phyloP scores from a whole-genome alignment of 306 rosid species.

The Inga oerstediana region DNA sequence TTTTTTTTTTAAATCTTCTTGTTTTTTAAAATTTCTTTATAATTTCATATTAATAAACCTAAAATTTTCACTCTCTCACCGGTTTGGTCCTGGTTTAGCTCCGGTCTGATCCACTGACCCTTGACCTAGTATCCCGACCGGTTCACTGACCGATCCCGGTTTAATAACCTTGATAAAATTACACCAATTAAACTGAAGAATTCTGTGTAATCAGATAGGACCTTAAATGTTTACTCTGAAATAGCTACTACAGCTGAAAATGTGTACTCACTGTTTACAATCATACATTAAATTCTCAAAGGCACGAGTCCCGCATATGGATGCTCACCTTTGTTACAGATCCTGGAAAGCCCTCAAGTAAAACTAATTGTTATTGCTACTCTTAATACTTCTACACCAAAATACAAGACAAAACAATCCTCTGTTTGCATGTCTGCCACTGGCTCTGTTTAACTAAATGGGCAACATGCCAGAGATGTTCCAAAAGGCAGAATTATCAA shows the following conservation, averaged over 20 bases:
- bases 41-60: no score
- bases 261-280: no score
- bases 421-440: constrained; percentile 11
- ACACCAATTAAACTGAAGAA: constrained; percentile 8
- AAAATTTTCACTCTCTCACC: no score
- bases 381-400: constrained; percentile 35
- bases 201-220: constrained; percentile 12
- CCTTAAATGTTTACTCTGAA: no score
- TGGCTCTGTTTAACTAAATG: constrained; percentile 19
- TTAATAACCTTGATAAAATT: background rate
- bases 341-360: constrained; percentile 17
- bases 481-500: constrained; percentile 29
- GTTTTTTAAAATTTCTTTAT: no score
- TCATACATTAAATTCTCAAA: constrained; percentile 24
- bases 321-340: constrained; percentile 31
- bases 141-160: no score
- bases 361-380: constrained; percentile 21
- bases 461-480: constrained; percentile 12
- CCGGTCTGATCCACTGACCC: no score
- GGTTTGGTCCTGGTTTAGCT: no score
- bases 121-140: no score
- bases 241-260: no score
- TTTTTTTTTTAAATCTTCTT: no score
- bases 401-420: constrained; percentile 16
- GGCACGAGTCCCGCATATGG: background rate